Evolutionary conservation across 345 rosid species (phyloP).

Genomic region (Populus alba): DNA sequence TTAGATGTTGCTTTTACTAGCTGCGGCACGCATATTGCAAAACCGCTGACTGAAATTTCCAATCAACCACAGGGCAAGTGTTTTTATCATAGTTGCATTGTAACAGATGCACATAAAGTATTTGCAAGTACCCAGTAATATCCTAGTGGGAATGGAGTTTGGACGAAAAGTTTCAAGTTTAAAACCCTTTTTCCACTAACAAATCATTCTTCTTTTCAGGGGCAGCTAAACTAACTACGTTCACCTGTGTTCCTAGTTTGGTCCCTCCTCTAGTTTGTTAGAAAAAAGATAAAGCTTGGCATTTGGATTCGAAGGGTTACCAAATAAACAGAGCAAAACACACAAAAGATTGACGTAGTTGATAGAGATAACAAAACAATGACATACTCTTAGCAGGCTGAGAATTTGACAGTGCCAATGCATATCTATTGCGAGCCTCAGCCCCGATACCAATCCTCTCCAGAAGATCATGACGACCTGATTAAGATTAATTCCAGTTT

Average conservation of each 20-base stretch:
- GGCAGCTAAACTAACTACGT: background rate
- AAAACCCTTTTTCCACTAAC: background rate
- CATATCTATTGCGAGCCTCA: constrained; percentile 70
- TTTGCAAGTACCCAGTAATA: background rate
- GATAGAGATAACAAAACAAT: constrained; percentile 2
- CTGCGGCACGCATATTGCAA: background rate
- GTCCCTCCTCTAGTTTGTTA: background rate
- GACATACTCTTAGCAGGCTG: constrained; percentile 68
- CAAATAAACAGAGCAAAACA: background rate
- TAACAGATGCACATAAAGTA: background rate
- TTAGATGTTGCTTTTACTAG: background rate
- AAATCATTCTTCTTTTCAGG: background rate
- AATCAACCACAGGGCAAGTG: background rate
- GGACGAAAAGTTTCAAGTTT: background rate
- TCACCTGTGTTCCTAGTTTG: background rate
- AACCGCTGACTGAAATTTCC: background rate
- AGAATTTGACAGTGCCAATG: constrained; percentile 74
- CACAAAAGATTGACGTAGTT: background rate
- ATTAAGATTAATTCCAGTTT: constrained; percentile 5
- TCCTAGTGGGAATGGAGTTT: background rate
- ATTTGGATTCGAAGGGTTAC: background rate
- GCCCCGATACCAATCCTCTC: constrained; percentile 66
- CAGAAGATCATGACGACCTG: constrained; percentile 78
- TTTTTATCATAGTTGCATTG: background rate
- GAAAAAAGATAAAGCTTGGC: background rate